These are phyloP conservation scores for Lipomyces starkeyi DNA, from an alignment of 805 yeast genomes.

Conservation along the genomic window DNA sequence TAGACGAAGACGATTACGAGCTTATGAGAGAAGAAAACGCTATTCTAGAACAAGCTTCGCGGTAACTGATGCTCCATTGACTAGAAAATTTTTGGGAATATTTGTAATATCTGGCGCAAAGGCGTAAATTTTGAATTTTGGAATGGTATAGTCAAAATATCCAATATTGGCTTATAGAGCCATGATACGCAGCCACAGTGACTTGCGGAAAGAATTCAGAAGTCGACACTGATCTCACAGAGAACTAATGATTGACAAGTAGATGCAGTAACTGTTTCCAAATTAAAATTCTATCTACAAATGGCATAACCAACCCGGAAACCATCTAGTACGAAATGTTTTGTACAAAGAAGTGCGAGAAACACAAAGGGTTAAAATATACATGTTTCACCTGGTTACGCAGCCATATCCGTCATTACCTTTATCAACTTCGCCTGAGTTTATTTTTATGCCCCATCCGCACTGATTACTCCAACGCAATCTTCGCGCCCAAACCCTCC, in stretches of 20 bases:
- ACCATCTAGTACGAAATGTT: neutral
- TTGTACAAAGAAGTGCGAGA: slow-evolving; percentile 10
- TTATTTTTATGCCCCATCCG: neutral
- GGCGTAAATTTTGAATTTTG: slow-evolving; percentile 1
- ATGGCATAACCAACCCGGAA: neutral
- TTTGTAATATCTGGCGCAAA: neutral
- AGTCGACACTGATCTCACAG: neutral
- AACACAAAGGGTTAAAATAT: neutral
- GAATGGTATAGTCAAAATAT: neutral
- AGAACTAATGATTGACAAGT: neutral
- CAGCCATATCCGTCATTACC: neutral
- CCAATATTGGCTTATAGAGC: neutral
- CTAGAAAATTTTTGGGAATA: neutral
- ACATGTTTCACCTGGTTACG: neutral
- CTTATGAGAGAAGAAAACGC: slow-evolving; percentile 33
- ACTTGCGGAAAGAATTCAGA: neutral
- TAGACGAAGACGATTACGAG: slow-evolving; percentile 37
- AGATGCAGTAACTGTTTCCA: slow-evolving; percentile 5
- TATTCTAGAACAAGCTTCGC: slow-evolving; percentile 11
- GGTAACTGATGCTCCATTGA: neutral
- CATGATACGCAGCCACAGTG: neutral
- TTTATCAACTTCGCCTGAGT: neutral
- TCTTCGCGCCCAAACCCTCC: slow-evolving; percentile 95
- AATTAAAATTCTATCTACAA: slow-evolving; percentile 11
- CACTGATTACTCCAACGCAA: slow-evolving; percentile 71